phyloP scores from a whole-genome alignment of 768 basidiomycete species.

The Chalciporus chontae region DNA sequence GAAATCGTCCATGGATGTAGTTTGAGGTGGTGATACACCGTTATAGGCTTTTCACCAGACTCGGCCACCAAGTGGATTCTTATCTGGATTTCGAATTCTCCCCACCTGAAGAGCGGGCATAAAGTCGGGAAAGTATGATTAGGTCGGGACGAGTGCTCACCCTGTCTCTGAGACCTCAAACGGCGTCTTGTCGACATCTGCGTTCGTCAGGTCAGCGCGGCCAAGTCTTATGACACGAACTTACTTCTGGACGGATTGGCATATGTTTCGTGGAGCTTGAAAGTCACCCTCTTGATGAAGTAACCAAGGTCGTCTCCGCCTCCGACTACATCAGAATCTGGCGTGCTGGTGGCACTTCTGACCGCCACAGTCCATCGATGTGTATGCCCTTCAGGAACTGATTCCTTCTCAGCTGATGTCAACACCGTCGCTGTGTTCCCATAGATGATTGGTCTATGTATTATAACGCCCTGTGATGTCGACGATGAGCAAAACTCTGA shows the following conservation, averaged over 20 bases:
- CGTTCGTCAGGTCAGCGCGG: neutral
- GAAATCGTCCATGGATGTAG: constrained; percentile 81
- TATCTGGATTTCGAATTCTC: constrained; percentile 96
- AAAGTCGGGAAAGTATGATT: neutral
- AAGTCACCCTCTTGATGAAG: constrained; percentile 93
- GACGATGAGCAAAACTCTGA: neutral
- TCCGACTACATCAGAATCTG: constrained; percentile 75
- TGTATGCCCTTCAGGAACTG: constrained; percentile 69
- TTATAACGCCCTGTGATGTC: constrained; percentile 67
- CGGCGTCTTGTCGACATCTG: constrained; percentile 89
- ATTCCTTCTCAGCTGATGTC: constrained; percentile 65
- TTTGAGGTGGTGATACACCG: constrained; percentile 90
- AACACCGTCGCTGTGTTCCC: constrained; percentile 88
- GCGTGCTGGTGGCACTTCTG: constrained; percentile 76
- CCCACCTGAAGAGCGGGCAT: constrained; percentile 51
- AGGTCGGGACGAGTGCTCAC: constrained; percentile 34
- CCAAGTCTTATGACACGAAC: constrained; percentile 18
- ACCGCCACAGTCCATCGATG: constrained; percentile 97
- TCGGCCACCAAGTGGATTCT: constrained; percentile 87
- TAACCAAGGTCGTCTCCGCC: constrained; percentile 88
- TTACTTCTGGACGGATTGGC: constrained; percentile 84
- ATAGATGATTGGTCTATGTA: constrained; percentile 90
- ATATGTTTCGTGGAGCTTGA: constrained; percentile 98
- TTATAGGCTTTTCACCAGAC: constrained; percentile 86
- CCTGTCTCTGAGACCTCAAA: constrained; percentile 97